These are phyloP conservation scores for Epichloe baconii DNA, from an alignment of 2,329 filamentous ascomycete genomes.

Conservation along the genomic window DNA sequence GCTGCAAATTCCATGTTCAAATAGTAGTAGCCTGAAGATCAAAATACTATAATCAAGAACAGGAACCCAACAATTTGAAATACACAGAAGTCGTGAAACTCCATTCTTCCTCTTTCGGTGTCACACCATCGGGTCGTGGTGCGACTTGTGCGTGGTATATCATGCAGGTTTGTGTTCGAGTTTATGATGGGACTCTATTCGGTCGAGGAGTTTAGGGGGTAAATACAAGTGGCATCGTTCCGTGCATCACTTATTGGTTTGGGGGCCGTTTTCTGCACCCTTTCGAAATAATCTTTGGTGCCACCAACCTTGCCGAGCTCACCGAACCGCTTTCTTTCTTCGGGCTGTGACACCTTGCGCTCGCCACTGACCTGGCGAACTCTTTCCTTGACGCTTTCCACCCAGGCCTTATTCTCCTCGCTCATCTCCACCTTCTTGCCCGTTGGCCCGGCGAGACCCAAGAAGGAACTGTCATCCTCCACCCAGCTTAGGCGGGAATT, in stretches of 20 bases:
- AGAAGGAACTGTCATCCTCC: constrained; percentile 43
- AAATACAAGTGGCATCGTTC: background rate
- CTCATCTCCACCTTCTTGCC: constrained; percentile 53
- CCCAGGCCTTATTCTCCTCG: constrained; percentile 65
- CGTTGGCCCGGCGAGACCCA: constrained; percentile 60
- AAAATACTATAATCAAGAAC: too few relatives aligned
- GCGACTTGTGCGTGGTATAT: too few relatives aligned
- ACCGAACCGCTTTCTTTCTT: constrained; percentile 38
- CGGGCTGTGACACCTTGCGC: constrained; percentile 21
- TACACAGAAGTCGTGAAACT: too few relatives aligned
- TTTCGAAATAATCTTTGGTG: constrained; percentile 59
- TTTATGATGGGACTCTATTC: too few relatives aligned
- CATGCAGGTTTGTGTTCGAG: too few relatives aligned
- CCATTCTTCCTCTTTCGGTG: too few relatives aligned
- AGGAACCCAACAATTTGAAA: too few relatives aligned
- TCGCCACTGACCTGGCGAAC: constrained; percentile 58
- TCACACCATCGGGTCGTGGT: too few relatives aligned
- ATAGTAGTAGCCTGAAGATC: background rate
- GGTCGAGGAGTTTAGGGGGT: background rate
- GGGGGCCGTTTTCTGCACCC: constrained; percentile 13
- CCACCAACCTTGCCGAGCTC: constrained; percentile 60
- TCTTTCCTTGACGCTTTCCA: constrained; percentile 71
- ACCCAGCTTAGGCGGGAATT: constrained; percentile 44
- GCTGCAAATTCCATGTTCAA: background rate
- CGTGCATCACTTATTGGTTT: constrained; percentile 11